Base-by-base conservation (phyloP, 495 filamentous ascomycete species). In the Penicillium cosmopolitanum region DNA sequence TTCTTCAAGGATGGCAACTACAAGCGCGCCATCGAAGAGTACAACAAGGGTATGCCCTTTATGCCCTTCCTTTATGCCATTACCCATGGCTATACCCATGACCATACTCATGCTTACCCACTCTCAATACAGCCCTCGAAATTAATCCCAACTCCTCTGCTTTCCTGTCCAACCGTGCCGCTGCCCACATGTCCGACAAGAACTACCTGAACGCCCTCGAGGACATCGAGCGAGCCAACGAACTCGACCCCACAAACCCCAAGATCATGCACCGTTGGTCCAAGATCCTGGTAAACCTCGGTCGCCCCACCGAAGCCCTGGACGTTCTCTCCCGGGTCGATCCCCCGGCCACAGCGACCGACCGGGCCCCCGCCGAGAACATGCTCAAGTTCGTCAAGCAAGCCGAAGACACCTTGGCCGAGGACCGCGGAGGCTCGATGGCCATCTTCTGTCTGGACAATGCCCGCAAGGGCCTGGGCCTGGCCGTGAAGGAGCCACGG, bases 1-100 rank as follows among this genome's bases (percentile, higher is more conserved):
- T 94, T 89, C 68, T 98, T 96, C 82, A 97, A 97, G 79, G 87
- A 90, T 57, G 88, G 87, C 66, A 88, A 97, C 63, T 98, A 93
- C 70, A 75, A 78, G 40, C 86, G 87, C 63, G 94, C 96, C 19
- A 90, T 97, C 67, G 84, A 90, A 61, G 91, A 96, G 70, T 98
- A 98, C 70, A 93, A 89, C 52, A 97, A 96, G 84, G 95, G 93
- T 97, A 74, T 60, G 75, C 64, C 35, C 53, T 57, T 50, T 97
- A 74, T 60, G 75, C 64, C 35, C 53, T 57, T 50, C 46, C 31
- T 54, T 55, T 62, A 36, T 44, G 48, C 19, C 21, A 21, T 42
- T 47, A 11, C 3, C 53, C 31, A 42, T 56, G 18, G 47, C 50
- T 55, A 56, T 52, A 50, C 36, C 28, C 54, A 35, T 25, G n/a